These are phyloP conservation scores for Pichia thaimueangensis DNA, from an alignment of 805 yeast genomes.

Conservation along the genomic window DNA sequence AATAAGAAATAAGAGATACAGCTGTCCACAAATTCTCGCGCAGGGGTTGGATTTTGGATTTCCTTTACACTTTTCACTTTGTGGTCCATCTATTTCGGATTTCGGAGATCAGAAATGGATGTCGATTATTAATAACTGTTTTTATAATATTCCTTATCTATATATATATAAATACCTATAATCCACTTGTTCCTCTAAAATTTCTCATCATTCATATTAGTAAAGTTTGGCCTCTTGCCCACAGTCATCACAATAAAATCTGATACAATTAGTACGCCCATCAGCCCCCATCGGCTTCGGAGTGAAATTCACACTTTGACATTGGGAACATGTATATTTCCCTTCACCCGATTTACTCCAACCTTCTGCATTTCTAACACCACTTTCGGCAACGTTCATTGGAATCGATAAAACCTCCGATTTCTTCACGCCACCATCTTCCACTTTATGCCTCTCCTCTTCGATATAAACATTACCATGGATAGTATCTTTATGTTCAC, in stretches of 20 bases:
- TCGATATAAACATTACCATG: conserved; percentile 2
- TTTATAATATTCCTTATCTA: no score
- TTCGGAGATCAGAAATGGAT: no score
- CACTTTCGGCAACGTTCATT: background rate
- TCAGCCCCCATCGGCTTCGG: conserved; percentile 20
- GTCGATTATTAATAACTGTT: no score
- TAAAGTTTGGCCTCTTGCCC: conserved; percentile 20
- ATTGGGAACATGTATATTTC: conserved; percentile 16
- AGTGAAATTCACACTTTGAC: conserved; percentile 21
- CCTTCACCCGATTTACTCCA: conserved; percentile 3
- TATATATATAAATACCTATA: no score
- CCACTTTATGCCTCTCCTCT: background rate
- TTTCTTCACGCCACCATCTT: background rate
- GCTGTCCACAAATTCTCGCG: no score
- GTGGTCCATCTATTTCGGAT: no score
- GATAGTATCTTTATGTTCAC: background rate
- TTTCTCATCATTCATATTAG: no score
- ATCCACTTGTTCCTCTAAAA: no score
- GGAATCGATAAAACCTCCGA: background rate
- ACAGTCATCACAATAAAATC: conserved; percentile 26
- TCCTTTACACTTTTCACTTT: no score
- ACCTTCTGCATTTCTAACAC: conserved; percentile 1
- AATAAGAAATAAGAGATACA: no score
- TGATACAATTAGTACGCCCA: conserved; percentile 15
- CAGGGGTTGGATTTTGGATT: no score